Base-by-base conservation (phyloP, 2,329 filamentous ascomycete genomes). In the Fusarium marasasianum region DNA sequence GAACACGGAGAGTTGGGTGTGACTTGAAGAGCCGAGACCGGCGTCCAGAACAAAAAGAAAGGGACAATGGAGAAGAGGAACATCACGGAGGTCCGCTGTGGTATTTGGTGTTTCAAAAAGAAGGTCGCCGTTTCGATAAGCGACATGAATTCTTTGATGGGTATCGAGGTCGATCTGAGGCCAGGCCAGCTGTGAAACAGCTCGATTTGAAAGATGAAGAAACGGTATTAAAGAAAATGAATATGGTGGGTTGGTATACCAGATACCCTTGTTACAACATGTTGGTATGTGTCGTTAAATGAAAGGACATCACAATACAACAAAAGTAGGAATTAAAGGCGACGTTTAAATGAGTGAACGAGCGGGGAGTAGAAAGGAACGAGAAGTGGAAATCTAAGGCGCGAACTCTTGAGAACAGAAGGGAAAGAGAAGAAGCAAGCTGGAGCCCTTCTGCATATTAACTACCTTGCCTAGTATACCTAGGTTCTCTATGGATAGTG, bases 1-100 rank as follows among this genome's bases (percentile, higher is more conserved):
- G 87, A 79, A 74, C 88, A 90, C 13, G 88, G 88, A 50, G 88
- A 90, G 71, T 86, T 85, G 38, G 88, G 86, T 18, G 87, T 83
- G 56, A 89, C 87, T 76, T 87, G 86, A 24, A 90, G 80, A 11
- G 84, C 82, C 4, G 74, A 88, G 3, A 74, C 76, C 15, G 82
- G 57, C 29, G 35, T 8, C 18, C 50, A 66, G 48, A 74, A 54
- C 37, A 71, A 18, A 29, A 72, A 13, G 15, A 63, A 47, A 31
- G 73, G 18, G 20, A 66, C 5, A 8, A 69, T 9, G 48, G 58
- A 50, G 54, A 71, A 41, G 47, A 63, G 24, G 47, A 38, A 31
- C 71, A 75, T 73, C 5, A n/a, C 53, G 29, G 24, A 18, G 24
- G 47, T 45, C 43, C 37, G 45, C 11, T 48, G 57, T 33, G 31